Evolutionary conservation across 768 basidiomycete genomes (phyloP).

Genomic region (Pleurotus citrinopileatus): DNA sequence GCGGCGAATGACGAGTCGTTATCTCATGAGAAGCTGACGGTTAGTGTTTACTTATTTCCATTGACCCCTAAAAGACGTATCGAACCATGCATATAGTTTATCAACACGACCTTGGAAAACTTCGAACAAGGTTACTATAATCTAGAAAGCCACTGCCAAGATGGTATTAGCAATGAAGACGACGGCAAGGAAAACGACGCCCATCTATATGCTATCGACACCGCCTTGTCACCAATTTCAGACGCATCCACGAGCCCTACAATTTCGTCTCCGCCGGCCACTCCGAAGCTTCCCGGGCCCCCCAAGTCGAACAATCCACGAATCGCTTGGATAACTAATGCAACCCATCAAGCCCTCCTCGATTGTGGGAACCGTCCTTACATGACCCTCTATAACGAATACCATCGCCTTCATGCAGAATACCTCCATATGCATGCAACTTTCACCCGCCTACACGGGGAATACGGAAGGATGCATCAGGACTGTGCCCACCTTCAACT

Average conservation of each 20-base stretch:
- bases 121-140: not conserved
- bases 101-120: not conserved
- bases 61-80: not conserved
- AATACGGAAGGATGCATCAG: not conserved
- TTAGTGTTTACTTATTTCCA: not conserved
- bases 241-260: not conserved
- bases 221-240: not conserved
- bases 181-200: not conserved
- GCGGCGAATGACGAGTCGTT: no score
- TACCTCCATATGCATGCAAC: not conserved
- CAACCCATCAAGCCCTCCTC: not conserved
- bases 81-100: not conserved
- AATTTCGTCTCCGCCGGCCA: not conserved
- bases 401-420: slow-evolving; percentile 5
- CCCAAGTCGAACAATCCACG: not conserved
- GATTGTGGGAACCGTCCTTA: not conserved
- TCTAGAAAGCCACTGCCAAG: no score
- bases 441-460: not conserved
- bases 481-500: not conserved
- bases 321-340: not conserved
- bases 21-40: not conserved
- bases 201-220: not conserved
- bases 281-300: not conserved
- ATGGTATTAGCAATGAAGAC: no score
- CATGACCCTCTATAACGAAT: slow-evolving; percentile 1